A percentile compares a stretch with the other conserved stretches of the same genome.
Evolutionary conservation across 108 stramenopile species (phyloP).

Genomic region (Parietichytrium sp.): DNA sequence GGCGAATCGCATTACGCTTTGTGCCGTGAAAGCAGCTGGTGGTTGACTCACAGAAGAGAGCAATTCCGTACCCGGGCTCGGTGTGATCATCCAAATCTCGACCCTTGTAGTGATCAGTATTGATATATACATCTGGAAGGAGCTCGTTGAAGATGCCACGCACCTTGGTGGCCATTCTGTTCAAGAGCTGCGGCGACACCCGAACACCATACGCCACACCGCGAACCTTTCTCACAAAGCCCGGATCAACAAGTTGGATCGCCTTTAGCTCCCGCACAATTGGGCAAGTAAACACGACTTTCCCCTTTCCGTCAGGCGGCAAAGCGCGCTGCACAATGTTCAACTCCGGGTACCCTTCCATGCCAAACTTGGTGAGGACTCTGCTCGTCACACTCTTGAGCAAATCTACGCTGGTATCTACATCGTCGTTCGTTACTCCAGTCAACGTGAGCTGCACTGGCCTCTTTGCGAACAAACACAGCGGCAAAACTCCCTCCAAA

Average conservation of each 20-base stretch:
- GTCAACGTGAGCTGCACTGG: conserved; percentile 71
- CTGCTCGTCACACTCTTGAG: conserved; percentile 73
- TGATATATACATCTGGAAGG: conserved; percentile 42
- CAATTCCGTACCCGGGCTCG: conserved; percentile 77
- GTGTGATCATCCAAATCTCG: no score
- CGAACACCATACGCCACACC: conserved; percentile 83
- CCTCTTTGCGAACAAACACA: conserved; percentile 91
- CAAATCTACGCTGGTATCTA: conserved; percentile 82
- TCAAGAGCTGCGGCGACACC: conserved; percentile 84
- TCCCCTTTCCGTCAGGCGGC: conserved; percentile 78
- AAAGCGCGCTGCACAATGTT: conserved; percentile 57
- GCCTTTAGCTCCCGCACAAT: conserved; percentile 75
- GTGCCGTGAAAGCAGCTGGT: conserved; percentile 77
- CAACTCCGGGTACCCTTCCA: conserved; percentile 58
- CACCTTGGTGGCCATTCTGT: conserved; percentile 68
- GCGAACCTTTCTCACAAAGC: conserved; percentile 90
- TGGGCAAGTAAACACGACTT: conserved; percentile 79
- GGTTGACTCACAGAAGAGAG: conserved; percentile 81
- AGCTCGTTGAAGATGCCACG: conserved; percentile 37
- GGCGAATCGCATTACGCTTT: conserved; percentile 65
- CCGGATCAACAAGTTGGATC: conserved; percentile 79
- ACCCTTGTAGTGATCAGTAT: conserved; percentile 40
- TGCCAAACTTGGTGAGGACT: conserved; percentile 78
- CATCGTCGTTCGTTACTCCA: conserved; percentile 73
- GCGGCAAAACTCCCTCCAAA: conserved; percentile 87